Base-by-base conservation (phyloP, 2,329 filamentous ascomycete species). In the Fusarium sp. region DNA sequence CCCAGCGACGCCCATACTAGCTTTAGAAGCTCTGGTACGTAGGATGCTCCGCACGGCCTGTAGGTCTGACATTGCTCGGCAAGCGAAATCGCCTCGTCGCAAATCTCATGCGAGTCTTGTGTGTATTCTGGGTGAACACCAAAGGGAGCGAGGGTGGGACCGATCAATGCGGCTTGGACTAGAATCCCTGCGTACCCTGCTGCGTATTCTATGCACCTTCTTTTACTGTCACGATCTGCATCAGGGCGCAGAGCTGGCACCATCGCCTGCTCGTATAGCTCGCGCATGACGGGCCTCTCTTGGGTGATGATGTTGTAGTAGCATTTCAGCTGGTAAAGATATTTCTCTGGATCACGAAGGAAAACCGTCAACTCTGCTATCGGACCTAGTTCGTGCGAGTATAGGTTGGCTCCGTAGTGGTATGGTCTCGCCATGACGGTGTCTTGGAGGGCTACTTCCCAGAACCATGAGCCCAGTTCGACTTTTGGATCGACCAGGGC, bases 311-410 rank as follows among this genome's bases (percentile, higher is more conserved):
- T 49, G 3, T 57, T 51, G 38, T 53, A 57, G 13, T 44, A 57
- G 15, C 55, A 64, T 17, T 61, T 48, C 3, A 64, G 6, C 17
- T 63, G 61, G 21, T 64, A 47, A 0, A 53, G 29, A 19, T 64
- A 61, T 33, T 32, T 43, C 14, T 57, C 38, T 1, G 61, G 61
- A 3, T 57, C 51, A 1, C 47, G 33, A 19, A 64, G 51, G 31
- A 61, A 64, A 1, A 64, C 35, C 0, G 61, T 41, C 1, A 64
- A 3, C 3, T 64, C 61, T 1, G 39, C 56, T 47, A 61, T 44
- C 2, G 42, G 39, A 0, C 48, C 49, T 0, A 64, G 33, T 27
- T 64, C 56, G 6, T 55, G 55, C 2, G 44, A 61, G 19, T 60
- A 51, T 5, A 63, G 23, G 9, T 41, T 46, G 1, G 50, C 33